Evolutionary conservation across 768 basidiomycete species (phyloP).

Genomic region (Amanita rimosa): DNA sequence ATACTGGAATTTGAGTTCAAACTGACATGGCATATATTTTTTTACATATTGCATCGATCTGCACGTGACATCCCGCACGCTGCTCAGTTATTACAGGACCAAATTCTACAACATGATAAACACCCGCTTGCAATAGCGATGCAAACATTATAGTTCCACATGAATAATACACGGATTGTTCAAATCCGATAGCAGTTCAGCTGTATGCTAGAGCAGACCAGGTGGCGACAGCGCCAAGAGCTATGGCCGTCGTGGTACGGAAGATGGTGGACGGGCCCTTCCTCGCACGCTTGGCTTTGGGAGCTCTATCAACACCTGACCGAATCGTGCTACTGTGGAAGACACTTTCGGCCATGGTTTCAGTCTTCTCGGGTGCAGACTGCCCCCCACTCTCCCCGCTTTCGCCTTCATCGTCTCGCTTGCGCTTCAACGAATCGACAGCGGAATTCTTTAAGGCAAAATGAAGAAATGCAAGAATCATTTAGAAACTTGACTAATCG

Average conservation of each 20-base stretch:
- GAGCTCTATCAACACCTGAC: slow-evolving; percentile 9
- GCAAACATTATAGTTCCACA: not conserved
- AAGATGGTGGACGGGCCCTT: slow-evolving; percentile 31
- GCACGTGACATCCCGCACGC: no score
- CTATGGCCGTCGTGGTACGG: slow-evolving; percentile 51
- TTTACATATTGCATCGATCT: no score
- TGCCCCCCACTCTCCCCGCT: slow-evolving; percentile 9
- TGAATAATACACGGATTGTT: not conserved
- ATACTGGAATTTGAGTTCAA: not conserved
- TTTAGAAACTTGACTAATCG: slow-evolving; percentile 15
- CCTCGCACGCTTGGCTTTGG: slow-evolving; percentile 34
- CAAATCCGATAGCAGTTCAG: slow-evolving; percentile 15
- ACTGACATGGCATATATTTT: no score
- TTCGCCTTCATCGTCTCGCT: slow-evolving; percentile 34
- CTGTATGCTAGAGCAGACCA: slow-evolving; percentile 68
- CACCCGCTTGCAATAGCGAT: not conserved
- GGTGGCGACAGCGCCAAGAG: slow-evolving; percentile 57
- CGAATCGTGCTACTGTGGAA: not conserved
- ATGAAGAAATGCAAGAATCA: not conserved
- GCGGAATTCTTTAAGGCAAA: slow-evolving; percentile 14
- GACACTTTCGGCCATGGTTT: slow-evolving; percentile 7
- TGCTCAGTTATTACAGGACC: not conserved
- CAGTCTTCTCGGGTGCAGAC: not conserved
- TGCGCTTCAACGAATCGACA: slow-evolving; percentile 46
- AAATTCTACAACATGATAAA: not conserved